Base-by-base conservation (phyloP, 1,284 basidiomycete species). In the Porodaedalea pini region DNA sequence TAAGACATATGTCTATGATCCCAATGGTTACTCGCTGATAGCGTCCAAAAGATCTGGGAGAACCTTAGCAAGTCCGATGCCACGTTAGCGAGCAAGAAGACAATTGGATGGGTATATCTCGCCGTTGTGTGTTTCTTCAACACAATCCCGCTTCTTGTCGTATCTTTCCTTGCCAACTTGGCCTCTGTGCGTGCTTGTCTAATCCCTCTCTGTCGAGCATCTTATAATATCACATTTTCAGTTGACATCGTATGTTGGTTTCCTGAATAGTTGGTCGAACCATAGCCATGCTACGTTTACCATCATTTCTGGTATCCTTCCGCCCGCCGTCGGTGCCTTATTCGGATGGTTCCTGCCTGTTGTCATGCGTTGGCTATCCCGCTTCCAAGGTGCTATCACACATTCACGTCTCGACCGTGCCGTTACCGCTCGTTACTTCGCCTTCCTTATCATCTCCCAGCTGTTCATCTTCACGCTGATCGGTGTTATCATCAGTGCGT, bases 391-490 rank as follows among this genome's bases (percentile, higher is more conserved):
- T 53, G 82, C 85, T 36, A 74, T 82, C 52, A 86, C 93, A 2
- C 86, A 90, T 61, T 88, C 85, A 10, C 83, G 86, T 41, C 79
- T 95, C 47, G 94, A 97, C 65, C 88, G 94, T 41, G 87, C 88
- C 23, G 92, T 97, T 57, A 81, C 94, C 44, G 92, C 91, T 19
- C 85, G 92, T 36, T 97, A 97, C 73, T 98, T 87, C 68, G 82
- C 90, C 5, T 97, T 98, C 80, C 78, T 97, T 70, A 85, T 96
- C 61, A 88, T 95, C 69, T 89, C 86, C 53, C 92, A 94, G 68
- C 74, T 98, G 66, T 78, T 98, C 64, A 85, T 97, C 70, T 97
- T 98, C 75, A 94, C 92, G 23, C 71, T 98, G 58, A 86, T 97
- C 62, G 90, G 91, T 62, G 92, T 95, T 50, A 77, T 88, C 59